These are phyloP conservation scores for Clarireedia monteithiana DNA, from an alignment of 2,329 filamentous ascomycete genomes.

Conservation along the genomic window DNA sequence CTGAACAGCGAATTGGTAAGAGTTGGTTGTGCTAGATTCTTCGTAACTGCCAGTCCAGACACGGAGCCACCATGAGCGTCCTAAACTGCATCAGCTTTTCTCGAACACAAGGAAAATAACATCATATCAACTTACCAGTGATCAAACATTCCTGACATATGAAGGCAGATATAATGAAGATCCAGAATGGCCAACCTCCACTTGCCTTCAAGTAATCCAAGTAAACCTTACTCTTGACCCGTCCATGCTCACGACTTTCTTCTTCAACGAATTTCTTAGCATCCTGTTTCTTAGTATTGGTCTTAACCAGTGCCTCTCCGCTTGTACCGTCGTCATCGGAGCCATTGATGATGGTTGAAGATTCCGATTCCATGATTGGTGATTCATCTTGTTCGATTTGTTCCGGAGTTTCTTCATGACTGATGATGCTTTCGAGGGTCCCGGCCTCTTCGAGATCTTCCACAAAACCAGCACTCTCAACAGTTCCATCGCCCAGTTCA, in stretches of 20 bases:
- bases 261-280: slow-evolving; percentile 70
- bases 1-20: slow-evolving; percentile 36
- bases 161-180: slow-evolving; percentile 45
- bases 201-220: slow-evolving; percentile 57
- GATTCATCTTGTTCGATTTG: slow-evolving; percentile 43
- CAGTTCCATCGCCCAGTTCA: slow-evolving; percentile 60
- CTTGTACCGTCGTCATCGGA: slow-evolving; percentile 34
- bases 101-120: neutral
- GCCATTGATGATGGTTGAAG: slow-evolving; percentile 46
- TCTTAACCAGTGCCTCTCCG: slow-evolving; percentile 41
- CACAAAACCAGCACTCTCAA: slow-evolving; percentile 56
- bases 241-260: slow-evolving; percentile 63
- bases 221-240: slow-evolving; percentile 62
- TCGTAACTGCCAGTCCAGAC: slow-evolving; percentile 50
- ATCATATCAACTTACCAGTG: slow-evolving; percentile 37
- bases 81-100: slow-evolving; percentile 19
- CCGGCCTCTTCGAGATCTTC: slow-evolving; percentile 55
- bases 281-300: slow-evolving; percentile 38
- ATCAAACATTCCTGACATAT: slow-evolving; percentile 45
- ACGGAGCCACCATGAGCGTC: slow-evolving; percentile 55
- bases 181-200: slow-evolving; percentile 57
- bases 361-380: slow-evolving; percentile 4
- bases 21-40: slow-evolving; percentile 13
- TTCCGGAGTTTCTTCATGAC: slow-evolving; percentile 41
- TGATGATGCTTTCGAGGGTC: slow-evolving; percentile 48